Evolutionary conservation across 1,284 basidiomycete genomes (phyloP).

Genomic region (Polyporus tsugae): DNA sequence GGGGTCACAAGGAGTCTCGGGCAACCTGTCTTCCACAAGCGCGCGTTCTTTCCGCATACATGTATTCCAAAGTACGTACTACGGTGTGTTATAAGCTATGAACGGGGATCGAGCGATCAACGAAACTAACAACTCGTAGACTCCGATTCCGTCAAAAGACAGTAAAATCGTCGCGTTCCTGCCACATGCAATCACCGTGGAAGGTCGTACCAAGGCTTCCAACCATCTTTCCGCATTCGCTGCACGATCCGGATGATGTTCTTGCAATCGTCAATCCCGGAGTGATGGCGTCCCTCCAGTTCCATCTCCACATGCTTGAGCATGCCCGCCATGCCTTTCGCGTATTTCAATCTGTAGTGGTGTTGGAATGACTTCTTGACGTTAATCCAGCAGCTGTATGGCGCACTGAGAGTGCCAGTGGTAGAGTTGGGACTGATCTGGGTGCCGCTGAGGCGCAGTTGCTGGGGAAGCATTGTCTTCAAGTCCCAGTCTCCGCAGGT

Average conservation of each 20-base stretch:
- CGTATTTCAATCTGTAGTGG: slow-evolving; percentile 31
- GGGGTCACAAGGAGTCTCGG: slow-evolving; percentile 16
- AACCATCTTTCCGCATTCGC: slow-evolving; percentile 39
- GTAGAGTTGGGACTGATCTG: slow-evolving; percentile 32
- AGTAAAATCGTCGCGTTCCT: not conserved
- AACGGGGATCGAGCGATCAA: slow-evolving; percentile 7
- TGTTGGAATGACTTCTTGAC: slow-evolving; percentile 40
- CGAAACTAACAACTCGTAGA: not conserved
- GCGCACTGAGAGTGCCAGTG: slow-evolving; percentile 28
- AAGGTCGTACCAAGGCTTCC: slow-evolving; percentile 36
- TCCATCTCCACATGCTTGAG: slow-evolving; percentile 36
- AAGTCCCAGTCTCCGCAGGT: slow-evolving; percentile 49
- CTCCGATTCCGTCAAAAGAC: not conserved
- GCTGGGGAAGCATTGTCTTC: slow-evolving; percentile 45
- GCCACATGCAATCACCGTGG: slow-evolving; percentile 7
- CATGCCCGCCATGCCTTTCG: slow-evolving; percentile 41
- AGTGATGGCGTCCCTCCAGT: slow-evolving; percentile 50
- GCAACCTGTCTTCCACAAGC: not conserved
- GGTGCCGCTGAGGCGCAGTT: slow-evolving; percentile 38
- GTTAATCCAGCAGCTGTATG: slow-evolving; percentile 44
- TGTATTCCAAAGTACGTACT: no score
- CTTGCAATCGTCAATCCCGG: slow-evolving; percentile 51
- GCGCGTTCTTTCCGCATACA: not conserved
- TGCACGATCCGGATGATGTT: slow-evolving; percentile 48
- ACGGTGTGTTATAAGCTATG: not conserved